Percentiles rank a stretch among this genome's conserved stretches.
phyloP scores from a whole-genome alignment of 805 yeast species.

The Nakazawaea ambrosiae region DNA sequence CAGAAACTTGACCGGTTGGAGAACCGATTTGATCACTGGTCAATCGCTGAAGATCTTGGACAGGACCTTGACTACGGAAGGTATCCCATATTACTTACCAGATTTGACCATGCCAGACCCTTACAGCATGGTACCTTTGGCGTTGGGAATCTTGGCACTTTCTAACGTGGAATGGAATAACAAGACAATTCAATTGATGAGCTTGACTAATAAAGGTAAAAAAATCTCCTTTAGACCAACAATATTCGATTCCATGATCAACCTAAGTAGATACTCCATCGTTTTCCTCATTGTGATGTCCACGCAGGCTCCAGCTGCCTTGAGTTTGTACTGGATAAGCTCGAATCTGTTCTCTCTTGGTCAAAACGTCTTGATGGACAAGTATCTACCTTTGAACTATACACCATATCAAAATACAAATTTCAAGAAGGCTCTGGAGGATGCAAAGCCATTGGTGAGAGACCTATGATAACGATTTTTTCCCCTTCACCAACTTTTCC shows the following conservation, averaged over 20 bases:
- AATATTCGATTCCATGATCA: slow-evolving; percentile 56
- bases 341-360: slow-evolving; percentile 71
- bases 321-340: slow-evolving; percentile 84
- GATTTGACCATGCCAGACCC: slow-evolving; percentile 60
- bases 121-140: slow-evolving; percentile 56
- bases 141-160: slow-evolving; percentile 63
- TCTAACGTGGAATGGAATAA: slow-evolving; percentile 81
- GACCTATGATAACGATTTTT: slow-evolving; percentile 1
- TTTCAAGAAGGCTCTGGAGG: slow-evolving; percentile 6
- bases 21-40: slow-evolving; percentile 13
- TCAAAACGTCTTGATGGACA: slow-evolving; percentile 70
- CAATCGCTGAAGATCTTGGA: slow-evolving; percentile 40
- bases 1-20: slow-evolving; percentile 70
- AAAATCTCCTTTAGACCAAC: slow-evolving; percentile 44
- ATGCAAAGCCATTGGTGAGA: slow-evolving; percentile 8
- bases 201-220: slow-evolving; percentile 31
- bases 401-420: slow-evolving; percentile 29
- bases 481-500: neutral
- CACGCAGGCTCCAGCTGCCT: slow-evolving; percentile 78
- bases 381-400: slow-evolving; percentile 49
- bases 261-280: slow-evolving; percentile 65
- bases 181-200: slow-evolving; percentile 49
- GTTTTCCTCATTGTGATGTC: slow-evolving; percentile 78
- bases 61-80: slow-evolving; percentile 42
- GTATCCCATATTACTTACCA: slow-evolving; percentile 50